A percentile compares a stretch with the other conserved stretches of the same genome.
phyloP scores from a whole-genome alignment of 371 early-diverging fungal genomes.

The Lichtheimia ornata region DNA sequence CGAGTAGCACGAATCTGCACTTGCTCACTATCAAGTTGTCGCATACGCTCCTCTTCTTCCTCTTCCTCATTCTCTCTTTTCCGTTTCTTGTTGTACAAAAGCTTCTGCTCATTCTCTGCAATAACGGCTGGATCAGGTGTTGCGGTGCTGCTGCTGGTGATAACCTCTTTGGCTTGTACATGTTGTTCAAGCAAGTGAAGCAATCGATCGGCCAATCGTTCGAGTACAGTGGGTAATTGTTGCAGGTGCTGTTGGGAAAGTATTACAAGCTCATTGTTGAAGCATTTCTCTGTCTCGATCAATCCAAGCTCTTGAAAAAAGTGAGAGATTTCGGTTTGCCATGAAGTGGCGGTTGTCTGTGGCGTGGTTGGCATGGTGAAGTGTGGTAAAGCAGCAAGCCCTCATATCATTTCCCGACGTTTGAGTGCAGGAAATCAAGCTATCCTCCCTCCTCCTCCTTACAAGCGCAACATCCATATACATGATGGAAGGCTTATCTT shows the following conservation, averaged over 20 bases:
- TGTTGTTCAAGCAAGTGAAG: conserved; percentile 36
- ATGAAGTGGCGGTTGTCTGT: conserved; percentile 17
- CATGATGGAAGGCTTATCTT: too few species aligned
- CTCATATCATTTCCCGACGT: too few species aligned
- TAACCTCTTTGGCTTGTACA: conserved; percentile 32
- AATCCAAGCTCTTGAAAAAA: conserved; percentile 42
- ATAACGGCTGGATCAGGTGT: not conserved
- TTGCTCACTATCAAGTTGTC: conserved; percentile 41
- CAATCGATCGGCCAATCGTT: conserved; percentile 35
- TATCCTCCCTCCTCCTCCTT: too few species aligned
- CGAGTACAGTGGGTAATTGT: conserved; percentile 35
- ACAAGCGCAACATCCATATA: too few species aligned
- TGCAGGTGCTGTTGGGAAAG: conserved; percentile 35
- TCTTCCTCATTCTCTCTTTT: conserved; percentile 18
- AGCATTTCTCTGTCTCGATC: conserved; percentile 40
- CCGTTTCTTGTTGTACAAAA: conserved; percentile 1
- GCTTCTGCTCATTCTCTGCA: not conserved
- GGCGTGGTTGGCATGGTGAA: not conserved
- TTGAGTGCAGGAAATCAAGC: too few species aligned
- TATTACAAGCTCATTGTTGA: conserved; percentile 37
- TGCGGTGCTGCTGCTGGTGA: conserved; percentile 10
- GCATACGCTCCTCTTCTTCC: conserved; percentile 24
- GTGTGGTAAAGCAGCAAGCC: too few species aligned
- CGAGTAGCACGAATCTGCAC: conserved; percentile 51
- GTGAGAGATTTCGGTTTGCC: conserved; percentile 31